Percentiles rank a stretch among this genome's conserved stretches.
phyloP scores from a whole-genome alignment of 2,329 filamentous ascomycete species.

The Bipolaris oryzae region DNA sequence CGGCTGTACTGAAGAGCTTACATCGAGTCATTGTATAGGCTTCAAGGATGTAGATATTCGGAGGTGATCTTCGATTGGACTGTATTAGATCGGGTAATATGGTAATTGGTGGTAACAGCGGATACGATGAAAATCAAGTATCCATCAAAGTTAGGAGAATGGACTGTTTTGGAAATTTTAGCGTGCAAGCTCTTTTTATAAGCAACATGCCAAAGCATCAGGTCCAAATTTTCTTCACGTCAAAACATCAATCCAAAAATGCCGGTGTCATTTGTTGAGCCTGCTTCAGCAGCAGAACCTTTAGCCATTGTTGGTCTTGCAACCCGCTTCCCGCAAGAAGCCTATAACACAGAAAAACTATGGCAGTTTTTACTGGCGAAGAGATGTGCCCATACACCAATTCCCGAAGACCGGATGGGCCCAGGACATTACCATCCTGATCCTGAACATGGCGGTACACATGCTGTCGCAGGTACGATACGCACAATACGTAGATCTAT shows the following conservation, averaged over 20 bases:
- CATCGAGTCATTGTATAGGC: too few species aligned
- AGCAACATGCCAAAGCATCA: neutral
- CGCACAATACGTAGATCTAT: neutral
- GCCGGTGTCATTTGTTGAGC: neutral
- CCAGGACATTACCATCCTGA: conserved; percentile 3
- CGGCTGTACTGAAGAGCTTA: too few species aligned
- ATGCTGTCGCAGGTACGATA: neutral
- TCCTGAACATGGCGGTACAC: conserved; percentile 1
- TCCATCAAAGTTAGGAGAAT: neutral
- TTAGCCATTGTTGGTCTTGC: conserved; percentile 3
- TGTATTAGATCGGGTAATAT: too few species aligned
- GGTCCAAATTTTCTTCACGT: neutral
- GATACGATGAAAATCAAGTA: too few species aligned
- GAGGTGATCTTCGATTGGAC: too few species aligned
- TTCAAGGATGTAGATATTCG: too few species aligned
- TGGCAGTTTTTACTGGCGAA: conserved; percentile 1
- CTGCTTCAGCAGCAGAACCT: neutral
- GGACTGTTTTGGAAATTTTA: neutral
- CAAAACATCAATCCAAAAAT: neutral
- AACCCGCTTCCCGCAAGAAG: conserved; percentile 2
- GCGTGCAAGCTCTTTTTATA: neutral
- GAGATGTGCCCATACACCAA: conserved; percentile 1
- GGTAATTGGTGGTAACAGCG: too few species aligned
- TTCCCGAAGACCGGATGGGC: conserved; percentile 1
- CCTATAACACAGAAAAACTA: neutral